These are phyloP conservation scores for Mortierella polycephala DNA, from an alignment of 371 early-diverging fungal species.

Conservation along the genomic window DNA sequence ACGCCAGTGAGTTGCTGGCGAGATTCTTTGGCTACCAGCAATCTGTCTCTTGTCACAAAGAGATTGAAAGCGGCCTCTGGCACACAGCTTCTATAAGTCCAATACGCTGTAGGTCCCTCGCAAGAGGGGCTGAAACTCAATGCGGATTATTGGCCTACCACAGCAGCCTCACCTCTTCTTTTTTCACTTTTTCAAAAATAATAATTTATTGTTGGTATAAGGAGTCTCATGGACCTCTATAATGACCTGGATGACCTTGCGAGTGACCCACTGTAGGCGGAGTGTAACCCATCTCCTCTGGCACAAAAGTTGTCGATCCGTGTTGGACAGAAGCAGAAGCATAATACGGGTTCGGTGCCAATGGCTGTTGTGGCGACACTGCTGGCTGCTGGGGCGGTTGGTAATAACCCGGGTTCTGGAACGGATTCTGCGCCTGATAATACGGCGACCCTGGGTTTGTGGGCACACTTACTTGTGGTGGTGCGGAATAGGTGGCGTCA, in stretches of 20 bases:
- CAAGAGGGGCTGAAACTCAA: conserved; percentile 47
- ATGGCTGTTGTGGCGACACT: not conserved
- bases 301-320: conserved; percentile 9
- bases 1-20: conserved; percentile 47
- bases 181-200: conserved; percentile 1
- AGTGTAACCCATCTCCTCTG: conserved; percentile 38
- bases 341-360: conserved; percentile 1
- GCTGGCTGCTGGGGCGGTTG: conserved; percentile 10
- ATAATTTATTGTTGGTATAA: not conserved
- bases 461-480: not conserved
- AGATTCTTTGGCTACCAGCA: conserved; percentile 51
- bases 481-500: not conserved
- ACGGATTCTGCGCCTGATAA: conserved; percentile 21
- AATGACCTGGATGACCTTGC: too few relatives aligned
- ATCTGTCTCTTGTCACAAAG: conserved; percentile 15
- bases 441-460: not conserved
- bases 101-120: conserved; percentile 50
- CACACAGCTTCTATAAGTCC: conserved; percentile 56
- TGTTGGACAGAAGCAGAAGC: not conserved
- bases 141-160: conserved; percentile 56
- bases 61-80: conserved; percentile 54
- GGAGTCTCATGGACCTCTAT: too few relatives aligned
- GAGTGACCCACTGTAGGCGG: not conserved
- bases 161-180: conserved; percentile 28
- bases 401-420: conserved; percentile 19